A percentile compares a stretch with the other conserved stretches of the same genome.
Evolutionary conservation across 139 green algal species (phyloP).

Genomic region (Chlamydomonas sp.): DNA sequence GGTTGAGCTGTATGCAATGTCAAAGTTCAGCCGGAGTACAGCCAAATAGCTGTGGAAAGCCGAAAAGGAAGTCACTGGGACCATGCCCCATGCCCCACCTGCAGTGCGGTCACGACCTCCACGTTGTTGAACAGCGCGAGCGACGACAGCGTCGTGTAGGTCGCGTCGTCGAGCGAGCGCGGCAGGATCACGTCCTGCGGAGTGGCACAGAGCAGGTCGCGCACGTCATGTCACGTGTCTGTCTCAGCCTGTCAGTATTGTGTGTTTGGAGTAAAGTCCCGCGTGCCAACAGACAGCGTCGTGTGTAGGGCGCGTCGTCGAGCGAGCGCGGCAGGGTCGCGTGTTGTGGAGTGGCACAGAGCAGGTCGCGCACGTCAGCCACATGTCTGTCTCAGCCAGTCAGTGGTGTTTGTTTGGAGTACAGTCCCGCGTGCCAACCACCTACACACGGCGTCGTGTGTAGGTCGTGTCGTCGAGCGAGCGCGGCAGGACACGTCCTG

Average conservation of each 20-base stretch:
- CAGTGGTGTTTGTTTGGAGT: no score
- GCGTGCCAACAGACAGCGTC: no score
- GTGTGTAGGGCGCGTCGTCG: slow-evolving; percentile 90
- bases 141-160: slow-evolving; percentile 81
- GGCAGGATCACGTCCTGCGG: not conserved
- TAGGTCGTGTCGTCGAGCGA: slow-evolving; percentile 90
- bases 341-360: not conserved
- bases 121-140: slow-evolving; percentile 85
- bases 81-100: no score
- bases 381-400: no score
- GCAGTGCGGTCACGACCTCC: slow-evolving; percentile 67
- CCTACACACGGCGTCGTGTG: slow-evolving; percentile 76
- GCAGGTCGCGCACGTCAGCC: not conserved
- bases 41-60: no score
- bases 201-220: not conserved
- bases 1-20: no score
- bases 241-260: no score
- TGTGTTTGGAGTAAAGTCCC: no score
- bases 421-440: no score
- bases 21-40: no score
- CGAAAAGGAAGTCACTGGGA: no score
- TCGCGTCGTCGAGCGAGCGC: slow-evolving; percentile 81
- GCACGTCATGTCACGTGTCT: no score
- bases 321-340: slow-evolving; percentile 37
- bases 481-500: not conserved